Conservation (phyloP, 2,329 filamentous ascomycete species). For the Exophiala sideris region DNA sequence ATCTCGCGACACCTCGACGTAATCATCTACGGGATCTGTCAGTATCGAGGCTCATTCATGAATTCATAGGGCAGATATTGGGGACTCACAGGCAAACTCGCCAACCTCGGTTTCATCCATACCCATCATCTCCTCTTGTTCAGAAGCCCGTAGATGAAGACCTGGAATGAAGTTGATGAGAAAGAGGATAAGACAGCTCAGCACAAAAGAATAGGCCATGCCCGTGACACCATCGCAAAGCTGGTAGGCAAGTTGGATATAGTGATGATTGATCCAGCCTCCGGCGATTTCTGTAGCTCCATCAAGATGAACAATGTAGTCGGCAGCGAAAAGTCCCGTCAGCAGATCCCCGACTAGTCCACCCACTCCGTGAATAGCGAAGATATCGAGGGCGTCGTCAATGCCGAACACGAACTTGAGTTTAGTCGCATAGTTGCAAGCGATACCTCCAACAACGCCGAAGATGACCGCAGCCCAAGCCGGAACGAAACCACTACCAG, state of each 20-base stretch:
- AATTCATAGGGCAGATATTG: background rate
- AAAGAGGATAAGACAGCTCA: slow-evolving; percentile 53
- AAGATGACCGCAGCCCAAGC: slow-evolving; percentile 58
- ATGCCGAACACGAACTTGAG: slow-evolving; percentile 53
- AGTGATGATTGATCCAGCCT: slow-evolving; percentile 53
- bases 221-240: slow-evolving; percentile 57
- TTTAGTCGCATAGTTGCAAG: slow-evolving; percentile 48
- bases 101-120: slow-evolving; percentile 79
- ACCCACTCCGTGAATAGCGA: slow-evolving; percentile 59
- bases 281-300: slow-evolving; percentile 56
- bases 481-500: slow-evolving; percentile 80
- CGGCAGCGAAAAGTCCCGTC: slow-evolving; percentile 56
- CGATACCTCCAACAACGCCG: slow-evolving; percentile 50
- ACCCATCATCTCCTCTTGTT: slow-evolving; percentile 55
- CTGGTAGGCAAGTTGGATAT: slow-evolving; percentile 55
- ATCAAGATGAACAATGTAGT: slow-evolving; percentile 51
- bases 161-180: slow-evolving; percentile 58
- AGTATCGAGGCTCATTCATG: slow-evolving; percentile 2
- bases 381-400: slow-evolving; percentile 60
- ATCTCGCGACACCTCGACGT: slow-evolving; percentile 77
- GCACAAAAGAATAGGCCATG: slow-evolving; percentile 53
- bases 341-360: slow-evolving; percentile 56
- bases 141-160: slow-evolving; percentile 52
- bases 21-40: slow-evolving; percentile 63
- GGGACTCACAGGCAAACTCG: slow-evolving; percentile 65